Base-by-base conservation (phyloP, 1,284 basidiomycete genomes). In the Cutaneotrichosporon cutaneum region DNA sequence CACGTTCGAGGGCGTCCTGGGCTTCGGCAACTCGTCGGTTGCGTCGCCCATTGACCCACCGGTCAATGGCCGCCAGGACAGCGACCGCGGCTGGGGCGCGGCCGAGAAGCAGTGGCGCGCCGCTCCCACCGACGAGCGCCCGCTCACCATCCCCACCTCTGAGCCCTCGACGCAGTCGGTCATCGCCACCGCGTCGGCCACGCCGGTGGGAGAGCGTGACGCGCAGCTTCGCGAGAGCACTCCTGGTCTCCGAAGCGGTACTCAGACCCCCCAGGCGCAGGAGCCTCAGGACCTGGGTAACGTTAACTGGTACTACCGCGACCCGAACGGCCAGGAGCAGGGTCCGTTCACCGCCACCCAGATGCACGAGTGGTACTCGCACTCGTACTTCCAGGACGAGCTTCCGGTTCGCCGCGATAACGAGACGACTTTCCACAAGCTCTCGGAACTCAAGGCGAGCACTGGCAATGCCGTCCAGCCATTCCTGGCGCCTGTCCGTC, bases 331-430 rank as follows among this genome's bases (percentile, higher is more conserved):
- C 33, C 86, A 90, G 67, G 82, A 94, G 53, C 94, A 97, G 85
- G 94, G 93, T 87, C 95, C 95, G 2, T 99, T 98, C 83, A 84
- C 85, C 47, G 92, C 90, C 27, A 86, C 88, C 65, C 77, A 90
- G 63, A 98, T 99, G 95, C 94, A 98, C 81, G 91, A 92, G 70
- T 98, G 95, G 95, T 90, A 88, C 77, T 87, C 91, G 59, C 90
- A 90, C 73, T 89, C 89, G 16, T 99, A 96, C 81, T 97, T 99
- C 76, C 83, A 86, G n/a, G 82, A 87, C 51, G 88, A 92, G 65
- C 83, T 98, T 32, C 86, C 90, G 36, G 88, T 95, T 84, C 91
- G 89, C 72, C 87, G 92, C 54, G 87, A 77, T 47, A 56, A 64
- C 32, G 80, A 82, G 60, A 68, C 68, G 7, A 52, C 65, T 1